Conservation (phyloP, 805 yeast genomes). For the Hanseniaspora guilliermondii region DNA sequence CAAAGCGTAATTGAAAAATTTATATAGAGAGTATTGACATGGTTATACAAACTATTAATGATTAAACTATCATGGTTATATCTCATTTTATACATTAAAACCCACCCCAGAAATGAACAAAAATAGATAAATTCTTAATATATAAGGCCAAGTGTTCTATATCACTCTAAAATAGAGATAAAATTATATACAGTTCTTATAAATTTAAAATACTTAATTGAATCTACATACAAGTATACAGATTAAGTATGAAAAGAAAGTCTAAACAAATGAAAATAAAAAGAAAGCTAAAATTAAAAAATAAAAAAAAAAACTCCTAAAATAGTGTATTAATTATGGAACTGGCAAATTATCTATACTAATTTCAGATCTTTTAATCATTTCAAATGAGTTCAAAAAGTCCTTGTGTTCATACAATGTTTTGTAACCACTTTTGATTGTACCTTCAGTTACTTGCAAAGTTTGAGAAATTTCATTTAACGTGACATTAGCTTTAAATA, state of each 20-base stretch:
- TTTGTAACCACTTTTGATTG: slow-evolving; percentile 84
- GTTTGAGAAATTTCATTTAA: slow-evolving; percentile 79
- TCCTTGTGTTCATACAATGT: slow-evolving; percentile 63
- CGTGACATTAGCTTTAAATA: slow-evolving; percentile 66
- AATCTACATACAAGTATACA: too few species aligned
- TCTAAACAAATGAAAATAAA: neutral
- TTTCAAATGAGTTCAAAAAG: slow-evolving; percentile 34
- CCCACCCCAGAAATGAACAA: neutral
- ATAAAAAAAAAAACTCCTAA: neutral
- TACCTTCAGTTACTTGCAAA: slow-evolving; percentile 94
- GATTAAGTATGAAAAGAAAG: too few species aligned
- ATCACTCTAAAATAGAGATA: too few species aligned
- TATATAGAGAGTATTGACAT: too few species aligned
- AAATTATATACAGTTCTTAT: too few species aligned
- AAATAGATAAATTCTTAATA: neutral
- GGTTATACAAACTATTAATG: too few species aligned
- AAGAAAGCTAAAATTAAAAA: neutral
- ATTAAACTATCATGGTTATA: too few species aligned
- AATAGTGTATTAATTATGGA: neutral
- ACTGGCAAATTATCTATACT: neutral
- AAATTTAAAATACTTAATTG: too few species aligned
- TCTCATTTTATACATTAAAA: too few species aligned
- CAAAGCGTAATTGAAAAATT: too few species aligned
- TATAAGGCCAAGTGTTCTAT: too few species aligned
- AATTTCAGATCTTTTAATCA: slow-evolving; percentile 9